Evolutionary conservation across 352 stramenopile species (phyloP), one percentile per base, ranked within the genome.

Genomic region (Pythium scleroteichum): DNA sequence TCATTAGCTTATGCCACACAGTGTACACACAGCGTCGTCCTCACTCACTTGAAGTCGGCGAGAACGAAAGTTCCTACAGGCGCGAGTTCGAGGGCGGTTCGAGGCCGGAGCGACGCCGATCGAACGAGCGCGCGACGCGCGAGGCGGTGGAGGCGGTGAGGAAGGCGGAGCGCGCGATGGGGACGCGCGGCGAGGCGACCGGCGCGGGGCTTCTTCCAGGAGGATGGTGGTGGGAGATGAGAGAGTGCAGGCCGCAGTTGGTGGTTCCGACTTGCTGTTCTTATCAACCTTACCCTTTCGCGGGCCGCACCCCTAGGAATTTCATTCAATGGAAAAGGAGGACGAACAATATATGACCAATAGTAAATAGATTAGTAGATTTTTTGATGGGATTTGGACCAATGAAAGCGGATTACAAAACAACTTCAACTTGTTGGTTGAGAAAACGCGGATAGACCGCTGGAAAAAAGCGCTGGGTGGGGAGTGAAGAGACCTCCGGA

Each of bases 61-160:
- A 56, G 61, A 76, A 60, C 75, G 77, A 78, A 79, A 46, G 62
- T n/a, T n/a, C n/a, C n/a, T n/a, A n/a, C n/a, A n/a, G n/a, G n/a
- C n/a, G n/a, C n/a, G n/a, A n/a, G n/a, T n/a, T n/a, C n/a, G n/a
- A n/a, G n/a, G n/a, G n/a, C n/a, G n/a, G n/a, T 60, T 60, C 29
- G 29, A 35, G 27, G 47, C 52, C 39, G 24, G 19, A 40, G 27
- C 19, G 49, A 12, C 14, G 4, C 24, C 19, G 49, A 13, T 57
- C 17, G 50, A 39, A 35, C 20, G 20, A 26, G 50, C 13, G 50
- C 4, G 5, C 7, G 35, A 39, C n/a, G 22, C 38, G 35, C 14
- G 33, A 10, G 32, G 19, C 22, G 32, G 20, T n/a, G 32, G 33
- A 46, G 49, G 19, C 0, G 2, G 32, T 16, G 19, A 5, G 29